Evolutionary conservation across 768 basidiomycete genomes (phyloP).

Genomic region (Tulasnella sp.): DNA sequence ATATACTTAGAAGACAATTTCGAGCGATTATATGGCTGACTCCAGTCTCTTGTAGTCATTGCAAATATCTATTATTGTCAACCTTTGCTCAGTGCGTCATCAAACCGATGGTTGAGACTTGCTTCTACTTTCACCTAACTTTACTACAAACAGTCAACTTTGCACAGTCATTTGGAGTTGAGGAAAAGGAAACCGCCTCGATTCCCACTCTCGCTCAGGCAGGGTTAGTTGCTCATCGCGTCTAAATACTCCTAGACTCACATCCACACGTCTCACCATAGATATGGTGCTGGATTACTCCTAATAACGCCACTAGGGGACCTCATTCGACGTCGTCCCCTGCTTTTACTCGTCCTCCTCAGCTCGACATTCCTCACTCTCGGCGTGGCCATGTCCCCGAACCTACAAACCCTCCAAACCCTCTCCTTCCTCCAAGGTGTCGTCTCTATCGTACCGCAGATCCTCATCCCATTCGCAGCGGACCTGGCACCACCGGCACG

Average conservation of each 20-base stretch:
- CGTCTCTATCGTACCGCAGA: constrained; percentile 46
- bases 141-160: constrained; percentile 17
- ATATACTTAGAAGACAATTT: background rate
- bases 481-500: constrained; percentile 68
- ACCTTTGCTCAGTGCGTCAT: constrained; percentile 17
- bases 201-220: constrained; percentile 27
- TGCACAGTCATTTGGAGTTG: constrained; percentile 23
- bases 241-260: constrained; percentile 1
- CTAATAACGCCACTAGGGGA: constrained; percentile 76
- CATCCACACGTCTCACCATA: constrained; percentile 15
- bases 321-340: constrained; percentile 58
- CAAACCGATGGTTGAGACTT: background rate
- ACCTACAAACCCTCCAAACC: constrained; percentile 47
- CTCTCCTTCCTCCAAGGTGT: constrained; percentile 62
- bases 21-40: background rate
- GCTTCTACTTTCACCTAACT: no score
- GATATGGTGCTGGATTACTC: constrained; percentile 61
- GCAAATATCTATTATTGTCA: constrained; percentile 24
- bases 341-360: constrained; percentile 48
- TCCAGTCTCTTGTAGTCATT: constrained; percentile 1
- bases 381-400: constrained; percentile 52
- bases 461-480: constrained; percentile 62
- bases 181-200: constrained; percentile 22
- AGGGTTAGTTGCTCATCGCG: constrained; percentile 8
- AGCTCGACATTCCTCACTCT: constrained; percentile 50